Percentiles rank a stretch among this genome's conserved stretches.
phyloP scores from a whole-genome alignment of 257 asterid species.

The Rauvolfia tetraphylla region DNA sequence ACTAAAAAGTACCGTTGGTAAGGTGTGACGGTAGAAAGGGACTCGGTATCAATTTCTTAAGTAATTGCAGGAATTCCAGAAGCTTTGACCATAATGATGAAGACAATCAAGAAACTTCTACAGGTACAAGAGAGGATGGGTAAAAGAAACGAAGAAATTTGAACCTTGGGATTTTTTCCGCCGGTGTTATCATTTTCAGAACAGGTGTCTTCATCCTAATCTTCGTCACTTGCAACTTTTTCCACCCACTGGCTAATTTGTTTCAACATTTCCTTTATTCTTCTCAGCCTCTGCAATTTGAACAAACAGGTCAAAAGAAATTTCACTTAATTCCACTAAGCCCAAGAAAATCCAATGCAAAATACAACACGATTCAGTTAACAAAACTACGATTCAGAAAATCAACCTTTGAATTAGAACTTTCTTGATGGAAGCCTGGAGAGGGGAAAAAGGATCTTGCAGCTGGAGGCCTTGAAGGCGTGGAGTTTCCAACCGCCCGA shows the following conservation, averaged over 20 bases:
- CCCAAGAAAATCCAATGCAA: not conserved
- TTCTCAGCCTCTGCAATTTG: slow-evolving; percentile 38
- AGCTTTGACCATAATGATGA: not conserved
- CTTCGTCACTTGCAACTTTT: slow-evolving; percentile 32
- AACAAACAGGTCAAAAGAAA: not conserved
- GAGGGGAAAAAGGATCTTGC: slow-evolving; percentile 20
- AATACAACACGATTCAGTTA: not conserved
- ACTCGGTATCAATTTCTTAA: not conserved
- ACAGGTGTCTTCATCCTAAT: slow-evolving; percentile 11
- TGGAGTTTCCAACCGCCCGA: slow-evolving; percentile 14
- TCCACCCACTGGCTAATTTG: slow-evolving; percentile 42
- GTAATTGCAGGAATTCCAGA: not conserved
- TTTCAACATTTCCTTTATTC: slow-evolving; percentile 33
- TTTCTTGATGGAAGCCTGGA: slow-evolving; percentile 27
- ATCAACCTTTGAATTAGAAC: slow-evolving; percentile 32
- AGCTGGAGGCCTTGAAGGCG: slow-evolving; percentile 30
- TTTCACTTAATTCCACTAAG: not conserved
- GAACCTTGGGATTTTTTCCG: slow-evolving; percentile 26
- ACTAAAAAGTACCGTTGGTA: too few species aligned
- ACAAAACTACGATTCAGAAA: not conserved
- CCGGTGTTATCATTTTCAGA: slow-evolving; percentile 9
- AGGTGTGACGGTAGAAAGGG: not conserved
- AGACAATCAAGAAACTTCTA: too few species aligned
- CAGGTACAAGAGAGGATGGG: too few species aligned
- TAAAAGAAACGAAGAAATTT: not conserved